These are phyloP conservation scores for Mortierella sp. DNA, from an alignment of 371 early-diverging fungal species.

Conservation along the genomic window DNA sequence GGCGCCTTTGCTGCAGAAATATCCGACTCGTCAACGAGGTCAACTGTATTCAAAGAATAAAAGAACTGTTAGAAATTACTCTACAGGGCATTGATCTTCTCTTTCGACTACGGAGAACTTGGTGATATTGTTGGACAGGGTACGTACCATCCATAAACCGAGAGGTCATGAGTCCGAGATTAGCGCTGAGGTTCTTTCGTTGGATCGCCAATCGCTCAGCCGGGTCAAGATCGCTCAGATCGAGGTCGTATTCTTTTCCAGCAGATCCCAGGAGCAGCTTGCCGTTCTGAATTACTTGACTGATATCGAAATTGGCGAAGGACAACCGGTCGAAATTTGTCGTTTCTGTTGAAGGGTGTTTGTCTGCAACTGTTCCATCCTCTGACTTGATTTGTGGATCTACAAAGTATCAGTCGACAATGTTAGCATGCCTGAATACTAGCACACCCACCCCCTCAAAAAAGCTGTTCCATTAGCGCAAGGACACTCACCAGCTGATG, in stretches of 20 bases:
- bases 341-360: conserved; percentile 11
- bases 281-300: conserved; percentile 84
- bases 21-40: conserved; percentile 79
- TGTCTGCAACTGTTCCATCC: conserved; percentile 56
- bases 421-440: background rate
- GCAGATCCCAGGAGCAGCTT: conserved; percentile 88
- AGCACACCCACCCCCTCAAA: too few species aligned
- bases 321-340: conserved; percentile 59
- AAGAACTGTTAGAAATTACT: background rate
- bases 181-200: conserved; percentile 84
- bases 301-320: conserved; percentile 89
- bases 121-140: background rate
- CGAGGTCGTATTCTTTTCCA: conserved; percentile 93
- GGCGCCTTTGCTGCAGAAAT: conserved; percentile 51
- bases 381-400: conserved; percentile 40
- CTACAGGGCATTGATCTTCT: background rate
- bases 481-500: conserved; percentile 46
- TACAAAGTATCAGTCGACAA: background rate
- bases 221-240: conserved; percentile 83
- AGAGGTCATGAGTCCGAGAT: conserved; percentile 86
- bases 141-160: conserved; percentile 89
- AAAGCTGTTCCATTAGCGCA: background rate
- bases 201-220: conserved; percentile 88
- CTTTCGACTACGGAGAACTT: background rate
- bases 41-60: conserved; percentile 63